A percentile compares a stretch with the other conserved stretches of the same genome.
These are phyloP conservation scores for Cladosporium sp. DNA, from an alignment of 2,329 filamentous ascomycete genomes.

Conservation along the genomic window DNA sequence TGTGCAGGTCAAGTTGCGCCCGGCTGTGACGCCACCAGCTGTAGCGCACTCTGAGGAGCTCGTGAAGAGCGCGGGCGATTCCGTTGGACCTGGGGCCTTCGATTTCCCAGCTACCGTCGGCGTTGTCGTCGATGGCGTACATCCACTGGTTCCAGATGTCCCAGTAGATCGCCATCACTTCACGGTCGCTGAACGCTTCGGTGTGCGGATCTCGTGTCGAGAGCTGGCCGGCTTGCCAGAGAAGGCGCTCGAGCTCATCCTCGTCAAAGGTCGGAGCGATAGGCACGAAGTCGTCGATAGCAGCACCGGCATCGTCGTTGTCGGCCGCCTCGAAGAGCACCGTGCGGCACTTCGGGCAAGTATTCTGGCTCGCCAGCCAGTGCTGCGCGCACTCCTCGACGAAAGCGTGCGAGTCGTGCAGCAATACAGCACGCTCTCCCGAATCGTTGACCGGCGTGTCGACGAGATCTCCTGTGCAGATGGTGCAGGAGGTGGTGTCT, in stretches of 20 bases:
- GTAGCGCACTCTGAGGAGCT: background rate
- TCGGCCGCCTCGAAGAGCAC: background rate
- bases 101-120: background rate
- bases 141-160: background rate
- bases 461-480: background rate
- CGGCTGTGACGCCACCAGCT: constrained; percentile 1
- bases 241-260: background rate
- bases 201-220: background rate
- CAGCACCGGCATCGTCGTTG: background rate
- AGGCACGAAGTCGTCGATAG: background rate
- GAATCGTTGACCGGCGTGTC: background rate
- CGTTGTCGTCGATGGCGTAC: background rate
- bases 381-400: constrained; percentile 3
- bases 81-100: background rate
- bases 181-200: background rate
- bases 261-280: background rate
- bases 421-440: constrained; percentile 2
- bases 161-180: background rate
- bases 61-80: background rate
- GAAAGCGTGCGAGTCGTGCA: constrained; percentile 3
- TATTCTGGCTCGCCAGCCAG: background rate
- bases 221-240: background rate
- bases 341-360: background rate
- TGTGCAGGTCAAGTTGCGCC: background rate
- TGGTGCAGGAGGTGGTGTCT: background rate